Percentiles rank a stretch among this genome's conserved stretches.
phyloP scores from a whole-genome alignment of 139 green algal genomes.

The Micractinium conductrix region DNA sequence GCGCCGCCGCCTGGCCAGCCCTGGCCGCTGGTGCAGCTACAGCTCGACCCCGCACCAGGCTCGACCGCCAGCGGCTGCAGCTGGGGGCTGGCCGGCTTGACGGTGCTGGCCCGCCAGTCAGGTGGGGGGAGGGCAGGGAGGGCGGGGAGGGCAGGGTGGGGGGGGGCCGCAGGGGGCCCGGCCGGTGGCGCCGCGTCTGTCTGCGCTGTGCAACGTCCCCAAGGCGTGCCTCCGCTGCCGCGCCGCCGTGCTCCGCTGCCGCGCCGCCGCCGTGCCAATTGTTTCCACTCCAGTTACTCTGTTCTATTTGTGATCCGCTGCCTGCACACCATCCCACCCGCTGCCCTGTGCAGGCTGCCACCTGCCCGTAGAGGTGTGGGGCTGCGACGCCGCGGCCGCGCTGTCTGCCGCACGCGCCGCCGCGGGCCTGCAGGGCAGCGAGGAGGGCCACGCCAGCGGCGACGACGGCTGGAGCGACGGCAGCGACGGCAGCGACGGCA shows the following conservation, averaged over 20 bases:
- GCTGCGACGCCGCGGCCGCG: not conserved
- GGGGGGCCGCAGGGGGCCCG: too few species aligned
- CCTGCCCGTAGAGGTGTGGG: not conserved
- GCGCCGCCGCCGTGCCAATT: too few species aligned
- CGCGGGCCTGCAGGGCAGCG: not conserved
- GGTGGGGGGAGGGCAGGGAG: not conserved
- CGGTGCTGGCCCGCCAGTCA: not conserved
- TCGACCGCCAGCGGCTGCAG: too few species aligned
- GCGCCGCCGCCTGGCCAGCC: not conserved
- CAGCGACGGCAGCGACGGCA: not conserved
- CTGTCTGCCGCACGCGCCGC: not conserved
- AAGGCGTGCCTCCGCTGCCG: too few species aligned
- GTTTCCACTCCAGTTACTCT: too few species aligned
- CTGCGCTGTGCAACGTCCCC: too few species aligned
- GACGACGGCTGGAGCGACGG: not conserved
- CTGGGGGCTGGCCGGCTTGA: not conserved
- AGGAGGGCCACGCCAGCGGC: not conserved
- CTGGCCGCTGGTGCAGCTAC: not conserved
- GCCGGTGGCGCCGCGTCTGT: not conserved
- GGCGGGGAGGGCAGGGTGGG: not conserved
- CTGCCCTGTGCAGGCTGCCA: slow-evolving; percentile 1
- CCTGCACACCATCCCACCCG: too few species aligned
- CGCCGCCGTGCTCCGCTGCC: too few species aligned
- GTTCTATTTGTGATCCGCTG: too few species aligned
- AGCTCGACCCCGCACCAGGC: not conserved